A percentile compares a stretch with the other conserved stretches of the same genome.
Evolutionary conservation across 257 asterid species (phyloP).

Genomic region (Jasminum sambac): DNA sequence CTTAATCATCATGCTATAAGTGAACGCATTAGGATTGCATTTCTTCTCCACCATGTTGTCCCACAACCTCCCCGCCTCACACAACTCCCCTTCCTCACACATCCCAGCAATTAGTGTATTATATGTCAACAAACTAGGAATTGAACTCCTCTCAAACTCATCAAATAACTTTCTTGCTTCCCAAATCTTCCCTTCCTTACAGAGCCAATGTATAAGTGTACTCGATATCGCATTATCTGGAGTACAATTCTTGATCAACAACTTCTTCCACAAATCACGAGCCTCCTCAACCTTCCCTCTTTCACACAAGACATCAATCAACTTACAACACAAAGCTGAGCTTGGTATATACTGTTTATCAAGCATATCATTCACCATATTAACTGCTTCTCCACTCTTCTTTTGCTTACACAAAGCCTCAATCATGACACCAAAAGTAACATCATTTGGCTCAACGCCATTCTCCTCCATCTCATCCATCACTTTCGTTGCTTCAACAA

Average conservation of each 20-base stretch:
- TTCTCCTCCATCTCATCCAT: conserved; percentile 96
- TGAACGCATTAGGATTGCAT: conserved; percentile 72
- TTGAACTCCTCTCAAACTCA: conserved; percentile 72
- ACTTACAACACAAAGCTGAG: conserved; percentile 66
- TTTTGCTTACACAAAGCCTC: conserved; percentile 80
- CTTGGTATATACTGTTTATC: conserved; percentile 69
- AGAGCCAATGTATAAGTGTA: conserved; percentile 81
- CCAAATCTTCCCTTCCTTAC: conserved; percentile 70
- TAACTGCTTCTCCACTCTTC: conserved; percentile 74
- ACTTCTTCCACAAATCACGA: conserved; percentile 61
- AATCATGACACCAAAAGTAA: conserved; percentile 75
- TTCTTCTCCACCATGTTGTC: conserved; percentile 86
- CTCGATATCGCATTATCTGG: conserved; percentile 71
- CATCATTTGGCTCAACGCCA: conserved; percentile 79
- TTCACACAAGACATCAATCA: conserved; percentile 72
- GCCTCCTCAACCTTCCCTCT: conserved; percentile 78
- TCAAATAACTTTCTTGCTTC: conserved; percentile 81
- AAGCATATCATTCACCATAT: conserved; percentile 78
- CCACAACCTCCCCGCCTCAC: conserved; percentile 93
- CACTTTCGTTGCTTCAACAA: conserved; percentile 71
- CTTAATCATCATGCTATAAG: conserved; percentile 67
- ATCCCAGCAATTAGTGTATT: conserved; percentile 78
- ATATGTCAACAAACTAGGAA: conserved; percentile 77
- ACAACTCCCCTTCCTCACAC: conserved; percentile 81
- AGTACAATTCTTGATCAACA: conserved; percentile 72